A percentile compares a stretch with the other conserved stretches of the same genome.
phyloP scores from a whole-genome alignment of 768 basidiomycete genomes.

The Auriscalpium vulgare region DNA sequence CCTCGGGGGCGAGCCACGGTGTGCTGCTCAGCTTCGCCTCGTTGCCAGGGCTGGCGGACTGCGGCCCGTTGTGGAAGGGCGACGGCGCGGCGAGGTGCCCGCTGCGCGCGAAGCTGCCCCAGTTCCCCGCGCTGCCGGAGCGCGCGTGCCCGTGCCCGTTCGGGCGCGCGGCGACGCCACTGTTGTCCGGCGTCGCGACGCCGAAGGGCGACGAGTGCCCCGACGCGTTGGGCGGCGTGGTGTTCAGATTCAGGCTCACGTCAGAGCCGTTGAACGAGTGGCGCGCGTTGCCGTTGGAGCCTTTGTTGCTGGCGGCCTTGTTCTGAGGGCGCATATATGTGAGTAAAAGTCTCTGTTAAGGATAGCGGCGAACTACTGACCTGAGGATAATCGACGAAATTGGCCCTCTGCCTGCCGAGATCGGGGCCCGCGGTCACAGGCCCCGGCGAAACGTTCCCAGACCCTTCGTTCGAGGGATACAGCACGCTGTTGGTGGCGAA shows the following conservation, averaged over 20 bases:
- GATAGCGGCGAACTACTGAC: slow-evolving; percentile 29
- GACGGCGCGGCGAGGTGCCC: slow-evolving; percentile 40
- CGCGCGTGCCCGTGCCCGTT: slow-evolving; percentile 53
- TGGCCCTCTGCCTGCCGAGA: slow-evolving; percentile 64
- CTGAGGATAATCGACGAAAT: slow-evolving; percentile 68
- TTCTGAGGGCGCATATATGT: slow-evolving; percentile 20
- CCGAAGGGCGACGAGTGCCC: slow-evolving; percentile 34
- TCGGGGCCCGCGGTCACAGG: slow-evolving; percentile 84
- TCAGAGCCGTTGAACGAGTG: slow-evolving; percentile 77
- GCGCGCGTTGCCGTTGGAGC: slow-evolving; percentile 43
- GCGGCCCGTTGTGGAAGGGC: slow-evolving; percentile 35
- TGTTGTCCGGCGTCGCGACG: slow-evolving; percentile 31
- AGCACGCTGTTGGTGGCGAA: slow-evolving; percentile 50
- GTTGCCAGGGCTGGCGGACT: slow-evolving; percentile 48
- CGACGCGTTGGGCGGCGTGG: slow-evolving; percentile 42
- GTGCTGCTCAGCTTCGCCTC: slow-evolving; percentile 44
- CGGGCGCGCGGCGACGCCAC: slow-evolving; percentile 31
- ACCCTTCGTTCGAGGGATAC: slow-evolving; percentile 49
- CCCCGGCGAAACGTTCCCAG: slow-evolving; percentile 60
- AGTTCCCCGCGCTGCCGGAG: slow-evolving; percentile 76
- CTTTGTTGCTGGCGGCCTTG: slow-evolving; percentile 37
- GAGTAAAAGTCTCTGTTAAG: not conserved
- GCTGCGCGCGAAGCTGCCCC: slow-evolving; percentile 56
- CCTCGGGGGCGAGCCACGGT: slow-evolving; percentile 47
- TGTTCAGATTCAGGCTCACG: slow-evolving; percentile 47